Evolutionary conservation across 495 filamentous ascomycete species (phyloP).

Genomic region (Penicillium bovifimosum): DNA sequence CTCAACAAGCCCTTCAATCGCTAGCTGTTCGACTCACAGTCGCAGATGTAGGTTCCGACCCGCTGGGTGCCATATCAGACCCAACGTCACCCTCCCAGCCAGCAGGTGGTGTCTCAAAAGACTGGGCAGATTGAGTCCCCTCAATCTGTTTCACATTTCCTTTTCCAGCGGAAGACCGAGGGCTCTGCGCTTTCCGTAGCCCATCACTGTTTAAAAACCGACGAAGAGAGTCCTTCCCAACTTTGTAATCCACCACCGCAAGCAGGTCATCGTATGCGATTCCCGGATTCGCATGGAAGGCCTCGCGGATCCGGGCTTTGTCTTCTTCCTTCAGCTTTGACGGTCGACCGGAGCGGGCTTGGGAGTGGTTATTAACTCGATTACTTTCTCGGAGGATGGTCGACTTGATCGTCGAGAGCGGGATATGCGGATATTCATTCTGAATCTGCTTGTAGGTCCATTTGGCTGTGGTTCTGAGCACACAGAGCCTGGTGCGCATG

Average conservation of each 20-base stretch:
- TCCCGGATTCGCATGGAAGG: conserved; percentile 5
- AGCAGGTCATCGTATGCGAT: conserved; percentile 11
- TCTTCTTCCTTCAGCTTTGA: conserved; percentile 10
- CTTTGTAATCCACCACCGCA: conserved; percentile 5
- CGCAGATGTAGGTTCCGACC: not conserved
- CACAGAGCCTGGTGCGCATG: conserved; percentile 7
- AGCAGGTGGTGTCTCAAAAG: not conserved
- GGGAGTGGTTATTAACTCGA: conserved; percentile 7
- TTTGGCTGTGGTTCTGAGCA: conserved; percentile 8
- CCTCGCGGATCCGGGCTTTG: not conserved
- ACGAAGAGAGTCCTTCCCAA: conserved; percentile 4
- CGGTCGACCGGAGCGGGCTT: conserved; percentile 6
- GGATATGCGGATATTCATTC: conserved; percentile 6
- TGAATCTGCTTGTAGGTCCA: conserved; percentile 10
- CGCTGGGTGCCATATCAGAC: not conserved
- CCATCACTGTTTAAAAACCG: conserved; percentile 2
- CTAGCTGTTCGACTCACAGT: not conserved
- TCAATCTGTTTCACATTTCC: not conserved
- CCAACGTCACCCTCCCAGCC: not conserved
- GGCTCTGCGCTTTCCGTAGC: not conserved
- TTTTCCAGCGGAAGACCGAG: not conserved
- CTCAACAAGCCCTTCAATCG: not conserved
- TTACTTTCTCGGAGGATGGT: not conserved
- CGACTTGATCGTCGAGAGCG: conserved; percentile 6
- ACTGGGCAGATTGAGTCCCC: not conserved